Conservation (phyloP, 139 green algal genomes). For the Chloropicon primus region DNA sequence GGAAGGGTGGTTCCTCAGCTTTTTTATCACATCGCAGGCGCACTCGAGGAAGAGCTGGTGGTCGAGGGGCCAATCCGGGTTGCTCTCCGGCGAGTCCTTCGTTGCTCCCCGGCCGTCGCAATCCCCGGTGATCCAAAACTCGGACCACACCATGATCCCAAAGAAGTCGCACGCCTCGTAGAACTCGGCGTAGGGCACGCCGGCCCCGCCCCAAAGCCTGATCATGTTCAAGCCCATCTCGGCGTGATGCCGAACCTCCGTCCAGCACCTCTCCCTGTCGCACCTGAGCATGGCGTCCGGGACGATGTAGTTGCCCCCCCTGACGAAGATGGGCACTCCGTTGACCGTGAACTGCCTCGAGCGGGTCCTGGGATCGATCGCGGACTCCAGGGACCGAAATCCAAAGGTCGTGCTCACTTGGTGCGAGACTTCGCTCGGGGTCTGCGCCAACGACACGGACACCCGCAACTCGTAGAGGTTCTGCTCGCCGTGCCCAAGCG, state of each 20-base stretch:
- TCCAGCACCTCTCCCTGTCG: slow-evolving; percentile 8
- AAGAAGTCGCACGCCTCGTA: slow-evolving; percentile 22
- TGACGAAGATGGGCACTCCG: slow-evolving; percentile 18
- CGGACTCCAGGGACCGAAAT: slow-evolving; percentile 10
- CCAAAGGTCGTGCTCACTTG: slow-evolving; percentile 11
- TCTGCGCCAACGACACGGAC: not conserved
- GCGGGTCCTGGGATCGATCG: slow-evolving; percentile 13
- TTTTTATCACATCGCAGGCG: not conserved
- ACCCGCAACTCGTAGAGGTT: slow-evolving; percentile 14
- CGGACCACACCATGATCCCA: slow-evolving; percentile 19
- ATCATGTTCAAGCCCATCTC: slow-evolving; percentile 25
- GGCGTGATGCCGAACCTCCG: slow-evolving; percentile 16
- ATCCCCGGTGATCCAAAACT: slow-evolving; percentile 33
- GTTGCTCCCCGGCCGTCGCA: slow-evolving; percentile 21
- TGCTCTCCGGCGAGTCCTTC: slow-evolving; percentile 3
- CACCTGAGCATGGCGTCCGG: slow-evolving; percentile 23
- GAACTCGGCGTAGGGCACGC: slow-evolving; percentile 21
- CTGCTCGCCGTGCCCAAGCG: slow-evolving; percentile 11
- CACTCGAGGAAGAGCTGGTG: slow-evolving; percentile 23
- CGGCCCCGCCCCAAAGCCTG: slow-evolving; percentile 24
- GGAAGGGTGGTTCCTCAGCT: slow-evolving; percentile 21
- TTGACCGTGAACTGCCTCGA: slow-evolving; percentile 18
- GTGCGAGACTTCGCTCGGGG: slow-evolving; percentile 5
- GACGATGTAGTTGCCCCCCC: slow-evolving; percentile 26
- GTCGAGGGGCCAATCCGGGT: slow-evolving; percentile 21